Percentiles rank a stretch among this genome's conserved stretches.
phyloP scores from a whole-genome alignment of 2,329 filamentous ascomycete species.

The Alternaria gansuensis region DNA sequence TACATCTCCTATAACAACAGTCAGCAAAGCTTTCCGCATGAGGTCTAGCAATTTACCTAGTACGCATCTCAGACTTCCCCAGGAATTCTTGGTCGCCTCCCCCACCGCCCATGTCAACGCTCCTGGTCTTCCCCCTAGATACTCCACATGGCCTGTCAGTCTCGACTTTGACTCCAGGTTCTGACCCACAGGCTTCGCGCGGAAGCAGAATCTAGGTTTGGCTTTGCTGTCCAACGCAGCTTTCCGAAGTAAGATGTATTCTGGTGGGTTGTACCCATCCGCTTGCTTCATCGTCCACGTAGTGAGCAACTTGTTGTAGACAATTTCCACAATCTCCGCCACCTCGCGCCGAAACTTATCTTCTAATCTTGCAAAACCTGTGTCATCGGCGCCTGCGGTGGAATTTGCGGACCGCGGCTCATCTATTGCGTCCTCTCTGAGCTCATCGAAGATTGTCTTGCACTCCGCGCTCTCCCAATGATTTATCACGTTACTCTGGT shows the following conservation, averaged over 20 bases:
- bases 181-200: conserved; percentile 7
- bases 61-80: conserved; percentile 34
- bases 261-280: background rate
- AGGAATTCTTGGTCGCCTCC: conserved; percentile 16
- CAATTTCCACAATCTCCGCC: conserved; percentile 12
- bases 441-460: conserved; percentile 17
- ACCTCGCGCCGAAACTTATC: conserved; percentile 22
- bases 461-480: conserved; percentile 10
- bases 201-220: conserved; percentile 25
- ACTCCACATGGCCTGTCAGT: conserved; percentile 33
- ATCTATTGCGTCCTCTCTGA: conserved; percentile 6
- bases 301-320: conserved; percentile 17
- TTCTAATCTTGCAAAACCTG: conserved; percentile 1
- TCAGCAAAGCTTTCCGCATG: background rate
- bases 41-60: conserved; percentile 18
- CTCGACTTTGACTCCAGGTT: conserved; percentile 9
- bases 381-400: background rate
- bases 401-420: conserved; percentile 1
- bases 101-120: conserved; percentile 25
- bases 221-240: conserved; percentile 10
- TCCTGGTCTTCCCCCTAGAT: conserved; percentile 26
- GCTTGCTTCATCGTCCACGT: background rate
- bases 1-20: conserved; percentile 24
- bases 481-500: conserved; percentile 4
- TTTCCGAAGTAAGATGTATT: conserved; percentile 12